phyloP scores from a whole-genome alignment of 495 filamentous ascomycete species.

The Thermochaetoides thermophila region DNA sequence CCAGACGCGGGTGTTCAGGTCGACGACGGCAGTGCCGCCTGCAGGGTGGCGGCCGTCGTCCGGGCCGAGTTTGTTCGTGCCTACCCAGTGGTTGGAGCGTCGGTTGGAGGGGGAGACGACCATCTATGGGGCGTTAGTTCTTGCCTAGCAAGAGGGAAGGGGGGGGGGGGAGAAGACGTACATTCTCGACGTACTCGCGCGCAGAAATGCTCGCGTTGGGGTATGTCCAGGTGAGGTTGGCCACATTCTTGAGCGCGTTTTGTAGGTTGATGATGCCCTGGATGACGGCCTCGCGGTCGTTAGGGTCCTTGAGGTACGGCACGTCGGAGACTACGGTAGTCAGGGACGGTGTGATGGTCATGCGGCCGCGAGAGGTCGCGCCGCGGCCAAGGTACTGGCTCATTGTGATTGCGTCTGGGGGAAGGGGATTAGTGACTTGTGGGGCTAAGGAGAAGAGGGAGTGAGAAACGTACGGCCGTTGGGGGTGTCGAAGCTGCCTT shows the following conservation, averaged over 20 bases:
- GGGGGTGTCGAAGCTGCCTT: slow-evolving; percentile 32
- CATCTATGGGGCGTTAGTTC: slow-evolving; percentile 13
- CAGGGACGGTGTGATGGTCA: slow-evolving; percentile 43
- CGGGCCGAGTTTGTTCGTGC: slow-evolving; percentile 45
- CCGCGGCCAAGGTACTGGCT: slow-evolving; percentile 53
- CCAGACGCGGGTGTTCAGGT: slow-evolving; percentile 53
- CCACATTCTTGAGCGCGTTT: slow-evolving; percentile 34
- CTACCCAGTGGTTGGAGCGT: slow-evolving; percentile 57
- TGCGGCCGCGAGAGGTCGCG: slow-evolving; percentile 43
- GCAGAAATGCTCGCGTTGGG: slow-evolving; percentile 37
- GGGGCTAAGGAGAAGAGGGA: background rate
- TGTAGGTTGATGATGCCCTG: slow-evolving; percentile 46
- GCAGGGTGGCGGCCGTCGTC: slow-evolving; percentile 47
- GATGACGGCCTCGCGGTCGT: slow-evolving; percentile 37
- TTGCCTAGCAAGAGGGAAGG: background rate
- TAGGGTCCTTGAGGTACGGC: slow-evolving; percentile 39
- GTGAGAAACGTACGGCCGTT: slow-evolving; percentile 18
- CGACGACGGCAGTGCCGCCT: slow-evolving; percentile 54
- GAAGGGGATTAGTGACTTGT: background rate
- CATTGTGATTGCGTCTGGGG: slow-evolving; percentile 39
- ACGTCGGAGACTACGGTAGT: slow-evolving; percentile 37
- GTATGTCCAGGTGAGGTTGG: slow-evolving; percentile 37
- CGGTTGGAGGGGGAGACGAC: slow-evolving; percentile 39
- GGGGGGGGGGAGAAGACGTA: slow-evolving; percentile 1
- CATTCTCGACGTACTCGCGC: slow-evolving; percentile 36